Base-by-base conservation (phyloP, 2,329 filamentous ascomycete genomes). In the Dactylellina parvicollis region DNA sequence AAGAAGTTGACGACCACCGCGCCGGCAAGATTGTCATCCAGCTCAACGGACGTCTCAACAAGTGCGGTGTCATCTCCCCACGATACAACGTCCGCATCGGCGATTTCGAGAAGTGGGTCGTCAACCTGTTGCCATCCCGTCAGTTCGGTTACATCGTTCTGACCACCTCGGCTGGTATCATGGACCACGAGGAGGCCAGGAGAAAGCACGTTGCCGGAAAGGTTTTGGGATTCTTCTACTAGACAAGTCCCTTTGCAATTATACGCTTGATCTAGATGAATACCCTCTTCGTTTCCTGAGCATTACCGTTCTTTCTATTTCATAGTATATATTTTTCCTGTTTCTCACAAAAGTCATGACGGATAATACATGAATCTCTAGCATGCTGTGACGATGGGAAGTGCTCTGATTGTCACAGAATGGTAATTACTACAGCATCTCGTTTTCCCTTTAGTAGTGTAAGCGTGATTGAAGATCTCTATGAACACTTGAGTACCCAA, bases 1-100 rank as follows among this genome's bases (percentile, higher is more conserved):
- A 99, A 88, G 92, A 98, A 86, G 90, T 99, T 79, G 95, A 99
- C 80, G 93, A 99, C 87, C 95, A 99, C 90, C 92, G 95, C 84
- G 95, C 93, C 82, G 95, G 95, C 88, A 99, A 99, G 90, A 96
- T 99, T 78, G 92, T 99, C 80, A 95, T 99, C 81, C 95, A 99
- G 89, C 90, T 99, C 79, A 99, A 96, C 86, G 95, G 95, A 84
- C 95, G 82, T 85, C 83, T 80, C 80, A 75, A 76, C 69, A 75
- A 76, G 62, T 77, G 75, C 42, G 67, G 71, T 88, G 94, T 97
- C 86, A 99, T 99, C 89, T 95, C 90, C 78, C 95, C 95, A 83
- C 92, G 95, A 84, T 99, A 96, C 92, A 98, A 98, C 89, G 91
- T 99, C 84, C 92, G 94, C 84, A 92, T 99, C 81, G 86, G 87